These are phyloP conservation scores for Iberis pinnata DNA, from an alignment of 345 rosid species.

Conservation along the genomic window DNA sequence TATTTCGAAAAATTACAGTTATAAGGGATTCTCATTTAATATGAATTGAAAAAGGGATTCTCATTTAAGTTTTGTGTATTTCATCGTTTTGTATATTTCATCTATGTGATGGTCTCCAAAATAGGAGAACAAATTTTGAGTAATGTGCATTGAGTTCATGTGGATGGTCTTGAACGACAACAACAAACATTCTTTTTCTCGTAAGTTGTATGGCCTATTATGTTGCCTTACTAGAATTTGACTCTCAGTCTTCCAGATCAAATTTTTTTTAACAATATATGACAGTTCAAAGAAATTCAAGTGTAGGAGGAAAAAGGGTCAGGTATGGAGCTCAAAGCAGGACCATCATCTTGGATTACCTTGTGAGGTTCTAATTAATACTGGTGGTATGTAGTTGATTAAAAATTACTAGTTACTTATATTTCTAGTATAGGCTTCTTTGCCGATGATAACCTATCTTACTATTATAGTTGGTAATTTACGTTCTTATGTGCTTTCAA, in stretches of 20 bases:
- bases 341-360: conserved; percentile 48
- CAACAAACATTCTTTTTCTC: conserved; percentile 78
- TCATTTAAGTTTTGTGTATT: no score
- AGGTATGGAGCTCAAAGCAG: conserved; percentile 53
- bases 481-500: conserved; percentile 4
- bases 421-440: conserved; percentile 10
- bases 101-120: no score
- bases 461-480: background rate
- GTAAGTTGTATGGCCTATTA: conserved; percentile 38
- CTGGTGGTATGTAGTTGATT: conserved; percentile 43
- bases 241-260: conserved; percentile 6
- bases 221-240: conserved; percentile 10
- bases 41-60: no score
- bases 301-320: conserved; percentile 46
- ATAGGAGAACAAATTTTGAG: no score
- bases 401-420: background rate
- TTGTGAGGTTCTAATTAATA: conserved; percentile 48
- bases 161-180: conserved; percentile 78
- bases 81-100: no score
- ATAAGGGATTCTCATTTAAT: no score
- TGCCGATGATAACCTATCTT: conserved; percentile 1
- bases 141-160: no score
- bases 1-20: no score
- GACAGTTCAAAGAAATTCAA: conserved; percentile 66
- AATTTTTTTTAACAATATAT: conserved; percentile 14